Evolutionary conservation across 2,329 filamentous ascomycete genomes (phyloP).

Genomic region (Curvularia sp.): DNA sequence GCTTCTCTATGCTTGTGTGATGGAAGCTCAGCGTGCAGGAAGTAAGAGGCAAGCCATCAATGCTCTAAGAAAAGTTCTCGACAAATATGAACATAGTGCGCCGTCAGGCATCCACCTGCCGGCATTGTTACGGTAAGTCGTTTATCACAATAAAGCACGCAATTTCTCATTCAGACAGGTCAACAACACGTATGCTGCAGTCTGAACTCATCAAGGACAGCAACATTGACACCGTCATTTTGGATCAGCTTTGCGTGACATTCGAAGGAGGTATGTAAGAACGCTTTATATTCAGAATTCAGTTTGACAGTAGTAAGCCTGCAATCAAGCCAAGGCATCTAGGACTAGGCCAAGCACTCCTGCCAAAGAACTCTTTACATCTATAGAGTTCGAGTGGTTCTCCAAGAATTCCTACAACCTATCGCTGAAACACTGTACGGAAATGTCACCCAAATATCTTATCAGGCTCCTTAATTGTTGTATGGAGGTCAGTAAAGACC

Average conservation of each 20-base stretch:
- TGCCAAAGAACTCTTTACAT: constrained; percentile 59
- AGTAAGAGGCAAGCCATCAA: constrained; percentile 67
- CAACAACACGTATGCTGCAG: constrained; percentile 56
- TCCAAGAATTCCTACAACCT: constrained; percentile 82
- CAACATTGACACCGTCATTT: constrained; percentile 33
- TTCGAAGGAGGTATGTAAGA: constrained; percentile 59
- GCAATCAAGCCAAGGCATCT: constrained; percentile 55
- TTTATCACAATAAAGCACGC: constrained; percentile 42
- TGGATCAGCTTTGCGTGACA: constrained; percentile 62
- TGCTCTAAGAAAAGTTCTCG: constrained; percentile 67
- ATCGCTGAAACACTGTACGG: constrained; percentile 67
- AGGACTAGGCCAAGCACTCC: constrained; percentile 54
- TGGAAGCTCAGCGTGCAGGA: constrained; percentile 74
- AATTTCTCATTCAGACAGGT: constrained; percentile 38
- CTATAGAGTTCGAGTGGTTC: constrained; percentile 81
- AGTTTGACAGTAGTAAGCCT: constrained; percentile 55
- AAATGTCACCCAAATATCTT: constrained; percentile 64
- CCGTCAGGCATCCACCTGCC: constrained; percentile 65
- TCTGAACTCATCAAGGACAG: constrained; percentile 51
- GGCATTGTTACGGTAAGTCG: constrained; percentile 67
- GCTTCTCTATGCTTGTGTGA: constrained; percentile 79
- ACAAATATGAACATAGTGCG: constrained; percentile 60
- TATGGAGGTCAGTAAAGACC: constrained; percentile 45
- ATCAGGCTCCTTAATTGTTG: constrained; percentile 62
- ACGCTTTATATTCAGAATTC: neutral